Percentiles rank a stretch among this genome's conserved stretches.
Conservation (phyloP, 1,139 yeast species). For the Blastobotrys capitulatus region DNA sequence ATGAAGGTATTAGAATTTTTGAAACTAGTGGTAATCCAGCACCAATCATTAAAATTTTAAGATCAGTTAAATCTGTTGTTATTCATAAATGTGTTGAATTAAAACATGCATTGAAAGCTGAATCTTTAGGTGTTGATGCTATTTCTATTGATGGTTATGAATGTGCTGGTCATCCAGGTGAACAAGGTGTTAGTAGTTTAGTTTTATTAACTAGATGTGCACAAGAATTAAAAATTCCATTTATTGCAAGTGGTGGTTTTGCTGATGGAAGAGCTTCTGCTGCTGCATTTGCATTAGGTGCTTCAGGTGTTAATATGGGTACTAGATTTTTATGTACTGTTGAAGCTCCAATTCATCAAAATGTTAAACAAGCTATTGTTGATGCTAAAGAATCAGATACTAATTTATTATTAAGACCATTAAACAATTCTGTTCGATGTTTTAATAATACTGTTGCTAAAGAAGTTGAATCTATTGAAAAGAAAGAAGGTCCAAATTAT, state of each 20-base stretch:
- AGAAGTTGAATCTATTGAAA: slow-evolving; percentile 29
- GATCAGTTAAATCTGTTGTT: slow-evolving; percentile 23
- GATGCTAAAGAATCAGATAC: slow-evolving; percentile 32
- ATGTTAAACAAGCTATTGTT: slow-evolving; percentile 32
- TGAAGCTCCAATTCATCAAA: slow-evolving; percentile 33
- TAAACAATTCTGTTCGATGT: slow-evolving; percentile 33
- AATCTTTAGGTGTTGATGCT: slow-evolving; percentile 33
- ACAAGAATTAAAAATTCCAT: slow-evolving; percentile 30
- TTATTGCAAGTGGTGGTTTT: slow-evolving; percentile 35
- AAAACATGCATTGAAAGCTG: slow-evolving; percentile 32
- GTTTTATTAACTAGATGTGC: slow-evolving; percentile 30
- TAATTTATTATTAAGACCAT: slow-evolving; percentile 27
- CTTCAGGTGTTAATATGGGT: slow-evolving; percentile 34
- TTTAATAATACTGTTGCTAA: slow-evolving; percentile 30
- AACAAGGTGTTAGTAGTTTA: slow-evolving; percentile 31
- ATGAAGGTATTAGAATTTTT: slow-evolving; percentile 33
- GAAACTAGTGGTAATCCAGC: slow-evolving; percentile 35
- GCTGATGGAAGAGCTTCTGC: slow-evolving; percentile 34
- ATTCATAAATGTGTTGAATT: slow-evolving; percentile 34
- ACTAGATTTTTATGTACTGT: slow-evolving; percentile 33
- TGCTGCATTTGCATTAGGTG: slow-evolving; percentile 35
- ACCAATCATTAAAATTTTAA: slow-evolving; percentile 23
- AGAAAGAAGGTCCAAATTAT: slow-evolving; percentile 20
- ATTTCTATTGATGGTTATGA: slow-evolving; percentile 35
- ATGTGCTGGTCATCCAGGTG: slow-evolving; percentile 38